Base-by-base conservation (phyloP, 2,329 filamentous ascomycete genomes). In the Aspergillus sp. region DNA sequence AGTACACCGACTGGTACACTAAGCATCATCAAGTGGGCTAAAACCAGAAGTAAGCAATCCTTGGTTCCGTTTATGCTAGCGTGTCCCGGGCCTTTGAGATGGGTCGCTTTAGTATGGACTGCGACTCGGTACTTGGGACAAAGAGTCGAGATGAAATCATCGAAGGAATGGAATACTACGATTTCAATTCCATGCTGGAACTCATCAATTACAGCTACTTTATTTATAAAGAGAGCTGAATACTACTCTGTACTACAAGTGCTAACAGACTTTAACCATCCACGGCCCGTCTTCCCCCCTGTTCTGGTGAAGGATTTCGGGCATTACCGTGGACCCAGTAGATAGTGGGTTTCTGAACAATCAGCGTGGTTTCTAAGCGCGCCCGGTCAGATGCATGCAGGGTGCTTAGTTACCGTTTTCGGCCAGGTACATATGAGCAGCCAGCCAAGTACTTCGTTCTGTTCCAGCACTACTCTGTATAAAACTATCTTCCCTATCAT, bases 231-330 rank as follows among this genome's bases (percentile, higher is more conserved):
- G 25, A 30, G 7, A 30, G 9, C 4, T 30, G 25, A 30, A 30
- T 30, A 30, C 25, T 30, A 30, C 25, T 30, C 25, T 30, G 25
- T 30, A 12, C 25, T 30, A 30, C 25, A 4, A 12, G 25, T 30
- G 25, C 25, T 30, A 30, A 30, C 15, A 39, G 41, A 27, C 49
- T 49, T 53, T 51, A 44, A 46, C 53, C 55, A 56, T 56, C 49
- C 49, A 56, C 54, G 54, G 56, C 48, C 54, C 56, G 55, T 50
- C 50, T 50, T 52, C 50, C 50, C 49, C 52, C 44, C 48, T 50
- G 50, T 45, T 53, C 9, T 39, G 17, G 15, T n/a, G 22, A 45
- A 47, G 49, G 43, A 55, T 48, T 35, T 56, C 53, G 54, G 54
- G 49, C 49, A 47, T 53, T 54, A 57, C 49, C 56, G 54, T 57